These are phyloP conservation scores for Citrus australasica DNA, from an alignment of 345 rosid species.

Conservation along the genomic window DNA sequence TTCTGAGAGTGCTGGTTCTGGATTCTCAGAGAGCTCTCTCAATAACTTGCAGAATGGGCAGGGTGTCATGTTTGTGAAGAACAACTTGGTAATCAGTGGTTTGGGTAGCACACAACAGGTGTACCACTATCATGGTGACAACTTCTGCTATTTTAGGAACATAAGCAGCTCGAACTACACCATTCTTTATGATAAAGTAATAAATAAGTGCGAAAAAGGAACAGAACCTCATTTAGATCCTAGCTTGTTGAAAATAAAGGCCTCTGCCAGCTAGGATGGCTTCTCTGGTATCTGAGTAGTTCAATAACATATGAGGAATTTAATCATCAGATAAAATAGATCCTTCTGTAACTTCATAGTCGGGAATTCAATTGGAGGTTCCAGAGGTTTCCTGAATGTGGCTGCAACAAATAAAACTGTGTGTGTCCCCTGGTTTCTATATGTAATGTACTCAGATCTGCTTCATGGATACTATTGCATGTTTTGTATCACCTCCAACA, in stretches of 20 bases:
- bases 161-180: slow-evolving; percentile 67
- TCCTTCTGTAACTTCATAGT: not conserved
- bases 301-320: not conserved
- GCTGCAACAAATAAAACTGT: slow-evolving; percentile 11
- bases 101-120: slow-evolving; percentile 52
- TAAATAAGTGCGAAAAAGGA: slow-evolving; percentile 27
- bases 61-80: slow-evolving; percentile 43
- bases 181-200: slow-evolving; percentile 46
- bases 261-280: slow-evolving; percentile 13
- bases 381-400: not conserved
- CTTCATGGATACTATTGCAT: not conserved
- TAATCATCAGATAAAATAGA: not conserved
- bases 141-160: slow-evolving; percentile 69
- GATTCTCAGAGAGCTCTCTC: slow-evolving; percentile 29
- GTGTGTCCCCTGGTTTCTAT: not conserved
- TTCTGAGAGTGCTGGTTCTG: slow-evolving; percentile 19
- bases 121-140: slow-evolving; percentile 43
- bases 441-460: not conserved
- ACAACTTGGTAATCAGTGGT: slow-evolving; percentile 46
- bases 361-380: not conserved
- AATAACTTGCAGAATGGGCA: slow-evolving; percentile 53
- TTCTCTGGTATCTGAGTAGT: slow-evolving; percentile 11
- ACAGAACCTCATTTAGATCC: not conserved
- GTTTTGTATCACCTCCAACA: not conserved
- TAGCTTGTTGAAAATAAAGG: slow-evolving; percentile 10